These are phyloP conservation scores for Dictyostelium capitatum DNA, from an alignment of 78 protist species.

Conservation along the genomic window DNA sequence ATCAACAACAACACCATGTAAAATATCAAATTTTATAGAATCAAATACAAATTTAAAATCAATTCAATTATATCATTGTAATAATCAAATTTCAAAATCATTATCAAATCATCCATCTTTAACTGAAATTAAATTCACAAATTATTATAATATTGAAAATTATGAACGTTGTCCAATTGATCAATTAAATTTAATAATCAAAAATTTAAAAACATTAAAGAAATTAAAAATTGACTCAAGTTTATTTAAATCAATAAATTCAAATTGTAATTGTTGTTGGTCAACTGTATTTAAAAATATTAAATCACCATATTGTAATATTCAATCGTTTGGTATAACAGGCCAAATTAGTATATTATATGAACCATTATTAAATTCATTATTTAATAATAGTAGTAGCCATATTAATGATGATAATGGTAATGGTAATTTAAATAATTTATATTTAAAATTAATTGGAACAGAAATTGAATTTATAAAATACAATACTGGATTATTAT, in stretches of 20 bases:
- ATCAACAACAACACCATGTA: too few relatives aligned
- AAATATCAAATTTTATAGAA: not conserved
- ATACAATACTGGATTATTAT: not conserved
- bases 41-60: not conserved
- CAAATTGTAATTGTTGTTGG: not conserved
- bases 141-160: too few relatives aligned
- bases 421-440: too few relatives aligned
- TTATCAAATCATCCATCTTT: not conserved
- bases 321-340: not conserved
- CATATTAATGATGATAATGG: too few relatives aligned
- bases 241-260: too few relatives aligned
- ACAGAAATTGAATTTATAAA: not conserved
- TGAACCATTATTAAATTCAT: not conserved
- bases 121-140: not conserved
- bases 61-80: not conserved
- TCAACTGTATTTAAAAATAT: not conserved
- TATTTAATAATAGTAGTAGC: too few relatives aligned
- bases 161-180: not conserved
- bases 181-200: not conserved
- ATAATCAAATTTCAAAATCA: not conserved
- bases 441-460: not conserved
- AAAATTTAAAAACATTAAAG: not conserved
- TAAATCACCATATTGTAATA: too few relatives aligned
- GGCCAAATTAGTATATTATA: not conserved
- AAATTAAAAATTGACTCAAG: not conserved